Conservation (phyloP, 768 basidiomycete species). For the Lactarius trivialis region DNA sequence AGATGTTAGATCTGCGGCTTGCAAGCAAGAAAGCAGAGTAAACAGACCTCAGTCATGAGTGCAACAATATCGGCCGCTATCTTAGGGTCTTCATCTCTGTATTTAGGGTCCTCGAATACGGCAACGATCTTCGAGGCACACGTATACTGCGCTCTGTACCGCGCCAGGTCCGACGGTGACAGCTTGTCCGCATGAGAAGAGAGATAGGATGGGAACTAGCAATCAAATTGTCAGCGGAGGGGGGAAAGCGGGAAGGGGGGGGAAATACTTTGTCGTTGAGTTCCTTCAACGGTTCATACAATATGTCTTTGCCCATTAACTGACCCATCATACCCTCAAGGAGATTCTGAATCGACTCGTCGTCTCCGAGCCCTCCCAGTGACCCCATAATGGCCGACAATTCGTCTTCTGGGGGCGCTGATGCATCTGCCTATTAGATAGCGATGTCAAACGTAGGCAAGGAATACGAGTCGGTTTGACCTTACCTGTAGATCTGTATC, state of each 20-base stretch:
- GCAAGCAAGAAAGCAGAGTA: background rate
- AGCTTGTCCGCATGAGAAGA: constrained; percentile 46
- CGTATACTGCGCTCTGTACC: constrained; percentile 55
- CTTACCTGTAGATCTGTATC: constrained; percentile 49
- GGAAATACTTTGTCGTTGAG: constrained; percentile 49
- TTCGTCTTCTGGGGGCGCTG: constrained; percentile 33
- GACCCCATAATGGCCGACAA: constrained; percentile 50
- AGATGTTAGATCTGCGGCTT: background rate
- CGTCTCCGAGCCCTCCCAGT: constrained; percentile 36
- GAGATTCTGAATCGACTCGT: constrained; percentile 52
- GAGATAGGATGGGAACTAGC: constrained; percentile 75
- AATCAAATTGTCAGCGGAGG: background rate
- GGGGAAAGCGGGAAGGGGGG: background rate
- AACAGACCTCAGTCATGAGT: constrained; percentile 68
- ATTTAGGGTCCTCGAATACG: constrained; percentile 57
- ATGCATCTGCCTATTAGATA: constrained; percentile 24
- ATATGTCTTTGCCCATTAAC: constrained; percentile 72
- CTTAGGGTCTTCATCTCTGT: constrained; percentile 48
- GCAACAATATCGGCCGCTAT: constrained; percentile 46
- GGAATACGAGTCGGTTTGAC: background rate
- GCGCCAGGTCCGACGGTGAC: constrained; percentile 49
- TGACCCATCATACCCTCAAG: constrained; percentile 79
- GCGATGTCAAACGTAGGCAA: constrained; percentile 7
- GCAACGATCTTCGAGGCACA: constrained; percentile 53
- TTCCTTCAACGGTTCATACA: constrained; percentile 87